Conservation (phyloP, 106 monocot species). For the Dendrobium officinale region DNA sequence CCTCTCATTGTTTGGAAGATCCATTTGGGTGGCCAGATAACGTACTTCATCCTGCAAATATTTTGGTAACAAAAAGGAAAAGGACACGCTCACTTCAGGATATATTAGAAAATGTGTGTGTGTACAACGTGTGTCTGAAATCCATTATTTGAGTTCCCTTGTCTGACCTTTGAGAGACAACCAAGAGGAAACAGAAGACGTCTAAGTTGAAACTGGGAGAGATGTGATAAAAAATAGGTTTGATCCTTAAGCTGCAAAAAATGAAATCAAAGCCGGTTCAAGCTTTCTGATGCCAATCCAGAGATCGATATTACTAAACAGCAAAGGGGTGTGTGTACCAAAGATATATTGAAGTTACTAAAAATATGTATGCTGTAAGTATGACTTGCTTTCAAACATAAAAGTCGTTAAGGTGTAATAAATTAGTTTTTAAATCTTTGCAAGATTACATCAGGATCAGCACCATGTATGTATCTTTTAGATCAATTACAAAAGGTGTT, state of each 20-base stretch:
- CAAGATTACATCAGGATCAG: no score
- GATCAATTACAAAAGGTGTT: no score
- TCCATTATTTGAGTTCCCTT: background rate
- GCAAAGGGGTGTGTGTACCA: no score
- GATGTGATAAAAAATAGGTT: constrained; percentile 96
- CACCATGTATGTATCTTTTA: no score
- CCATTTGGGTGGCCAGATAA: constrained; percentile 54
- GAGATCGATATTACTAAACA: background rate
- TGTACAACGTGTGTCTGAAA: background rate
- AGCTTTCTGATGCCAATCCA: background rate
- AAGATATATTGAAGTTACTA: no score
- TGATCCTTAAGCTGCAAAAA: constrained; percentile 94
- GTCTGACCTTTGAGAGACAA: constrained; percentile 66
- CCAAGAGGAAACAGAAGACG: constrained; percentile 95
- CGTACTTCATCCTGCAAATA: constrained; percentile 81
- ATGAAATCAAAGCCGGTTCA: background rate
- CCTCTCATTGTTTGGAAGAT: constrained; percentile 83
- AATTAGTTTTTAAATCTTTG: no score
- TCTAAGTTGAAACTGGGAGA: constrained; percentile 77
- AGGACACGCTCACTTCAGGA: background rate
- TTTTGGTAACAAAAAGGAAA: constrained; percentile 3
- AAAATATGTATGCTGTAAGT: no score
- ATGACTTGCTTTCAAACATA: no score
- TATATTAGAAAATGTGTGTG: background rate
- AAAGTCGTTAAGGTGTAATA: no score